Percentiles rank a stretch among this genome's conserved stretches.
phyloP scores from a whole-genome alignment of 495 filamentous ascomycete genomes.

The Penicillium fimorum region DNA sequence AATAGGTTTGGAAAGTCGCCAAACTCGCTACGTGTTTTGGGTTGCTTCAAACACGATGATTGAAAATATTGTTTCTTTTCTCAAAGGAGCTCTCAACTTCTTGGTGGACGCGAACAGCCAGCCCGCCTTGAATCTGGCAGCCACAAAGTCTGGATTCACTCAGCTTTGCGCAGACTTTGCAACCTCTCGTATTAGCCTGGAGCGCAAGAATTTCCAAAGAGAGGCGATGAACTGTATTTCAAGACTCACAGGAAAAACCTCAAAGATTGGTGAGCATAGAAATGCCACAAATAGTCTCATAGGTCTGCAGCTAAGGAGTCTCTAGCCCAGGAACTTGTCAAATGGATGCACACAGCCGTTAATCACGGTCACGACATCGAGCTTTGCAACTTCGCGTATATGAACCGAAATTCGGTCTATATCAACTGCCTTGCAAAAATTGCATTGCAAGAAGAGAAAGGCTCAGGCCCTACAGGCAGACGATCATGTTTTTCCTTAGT shows the following conservation, averaged over 20 bases:
- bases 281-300: background rate
- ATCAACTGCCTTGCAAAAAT: background rate
- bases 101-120: constrained; percentile 4
- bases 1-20: constrained; percentile 28
- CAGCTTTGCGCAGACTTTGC: constrained; percentile 9
- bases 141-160: background rate
- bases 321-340: background rate
- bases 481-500: background rate
- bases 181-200: constrained; percentile 2
- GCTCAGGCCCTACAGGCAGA: background rate
- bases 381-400: background rate
- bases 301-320: background rate
- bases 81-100: constrained; percentile 14
- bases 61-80: constrained; percentile 15
- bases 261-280: background rate
- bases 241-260: background rate
- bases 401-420: background rate
- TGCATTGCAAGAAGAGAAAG: background rate
- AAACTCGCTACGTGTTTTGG: constrained; percentile 27
- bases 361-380: background rate
- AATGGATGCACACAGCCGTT: background rate
- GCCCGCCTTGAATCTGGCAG: background rate
- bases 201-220: constrained; percentile 1
- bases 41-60: constrained; percentile 27
- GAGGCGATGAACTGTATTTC: background rate